Base-by-base conservation (phyloP, 2,329 filamentous ascomycete genomes). In the Hymenoscyphus albidus region DNA sequence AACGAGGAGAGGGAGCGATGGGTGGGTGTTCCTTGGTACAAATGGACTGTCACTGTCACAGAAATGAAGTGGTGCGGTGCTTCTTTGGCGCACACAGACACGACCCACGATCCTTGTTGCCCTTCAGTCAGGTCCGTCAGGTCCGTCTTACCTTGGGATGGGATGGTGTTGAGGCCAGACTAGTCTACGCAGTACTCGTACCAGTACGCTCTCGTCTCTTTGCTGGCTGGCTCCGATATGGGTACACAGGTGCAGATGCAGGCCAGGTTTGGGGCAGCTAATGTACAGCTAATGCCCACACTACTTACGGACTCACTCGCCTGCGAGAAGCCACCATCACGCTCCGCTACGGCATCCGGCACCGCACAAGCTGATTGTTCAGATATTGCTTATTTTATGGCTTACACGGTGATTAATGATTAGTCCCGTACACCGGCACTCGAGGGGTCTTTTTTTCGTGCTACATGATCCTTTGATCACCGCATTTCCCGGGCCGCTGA, bases 401-500 rank as follows among this genome's bases (percentile, higher is more conserved):
- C 48, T 54, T 54, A 51, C 44, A 48, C 35, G 6, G 9, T 35
- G 35, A 35, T 35, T 35, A 35, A 35, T 35, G 35, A 35, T 10
- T 27, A 27, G 27, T 27, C 27, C 3, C 27, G 27, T 27, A 27
- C n/a, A n/a, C 44, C 7, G 3, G 44, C 5, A 51, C 44, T 51
- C 18, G 44, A 10, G 12, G 16, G 42, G 16, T 22, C 18, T 54
- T 10, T 27, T 22, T 10, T 54, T 18, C 44, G 48, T 54, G 12
- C 48, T 13, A 54, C 48, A 54, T 27, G 9, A 27, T 18, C 48
- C 48, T 27, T 27, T 57, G 55, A 57, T 38, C 55, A 57, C 55
- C 13, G 55, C 55, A 57, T 57, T 57, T 38, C 55, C 55, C 31
- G 31, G 55, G 32, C 55, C 55, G 55, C 55, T 57, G 55, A 57